phyloP scores from a whole-genome alignment of 2,329 filamentous ascomycete genomes.

The Fusarium annulatum region DNA sequence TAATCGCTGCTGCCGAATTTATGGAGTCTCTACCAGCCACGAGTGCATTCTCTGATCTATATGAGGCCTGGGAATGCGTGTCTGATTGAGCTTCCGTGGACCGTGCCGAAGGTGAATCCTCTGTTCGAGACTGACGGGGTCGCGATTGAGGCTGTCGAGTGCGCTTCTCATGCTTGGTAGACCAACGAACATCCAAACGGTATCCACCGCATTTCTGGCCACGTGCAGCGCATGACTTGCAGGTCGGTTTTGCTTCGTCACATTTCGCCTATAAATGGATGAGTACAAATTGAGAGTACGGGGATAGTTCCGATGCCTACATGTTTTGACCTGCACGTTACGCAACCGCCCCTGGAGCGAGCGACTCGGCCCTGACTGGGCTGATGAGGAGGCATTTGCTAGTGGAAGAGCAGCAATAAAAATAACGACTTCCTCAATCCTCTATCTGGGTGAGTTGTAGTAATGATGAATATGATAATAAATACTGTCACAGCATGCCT shows the following conservation, averaged over 20 bases:
- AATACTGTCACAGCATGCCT: not conserved
- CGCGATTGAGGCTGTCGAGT: not conserved
- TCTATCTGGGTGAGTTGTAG: accelerated
- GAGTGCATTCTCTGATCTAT: not conserved
- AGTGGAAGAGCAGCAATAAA: accelerated
- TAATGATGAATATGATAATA: not conserved
- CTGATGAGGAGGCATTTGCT: not conserved
- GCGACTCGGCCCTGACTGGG: not conserved
- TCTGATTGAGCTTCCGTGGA: not conserved
- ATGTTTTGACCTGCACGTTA: not conserved
- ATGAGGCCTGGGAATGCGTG: not conserved
- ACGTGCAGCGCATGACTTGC: not conserved
- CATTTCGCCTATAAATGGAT: not conserved
- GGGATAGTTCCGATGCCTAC: not conserved
- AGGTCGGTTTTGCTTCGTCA: not conserved
- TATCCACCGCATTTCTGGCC: not conserved
- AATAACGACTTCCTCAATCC: accelerated
- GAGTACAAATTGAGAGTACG: not conserved
- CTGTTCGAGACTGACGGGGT: not conserved
- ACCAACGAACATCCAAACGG: not conserved
- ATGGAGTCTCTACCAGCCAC: not conserved
- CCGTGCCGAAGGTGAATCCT: not conserved
- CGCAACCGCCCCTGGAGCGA: not conserved
- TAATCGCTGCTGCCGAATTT: not conserved
- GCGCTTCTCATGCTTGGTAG: not conserved